A percentile compares a stretch with the other conserved stretches of the same genome.
Evolutionary conservation across 176 grass and related monocot species (phyloP).

Genomic region (Lolium perenne): DNA sequence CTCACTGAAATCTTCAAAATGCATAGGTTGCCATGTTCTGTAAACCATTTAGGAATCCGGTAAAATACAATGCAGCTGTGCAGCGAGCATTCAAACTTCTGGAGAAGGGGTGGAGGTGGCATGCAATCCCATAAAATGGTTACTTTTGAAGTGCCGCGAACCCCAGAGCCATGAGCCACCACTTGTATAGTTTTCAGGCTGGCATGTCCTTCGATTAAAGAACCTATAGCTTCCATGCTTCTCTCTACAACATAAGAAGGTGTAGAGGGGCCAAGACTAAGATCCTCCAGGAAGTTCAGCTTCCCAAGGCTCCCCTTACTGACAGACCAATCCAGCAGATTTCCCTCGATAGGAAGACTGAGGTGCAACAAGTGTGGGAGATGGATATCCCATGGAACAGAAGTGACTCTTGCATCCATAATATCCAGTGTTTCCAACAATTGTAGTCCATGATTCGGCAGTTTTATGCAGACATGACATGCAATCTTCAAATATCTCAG

Average conservation of each 20-base stretch:
- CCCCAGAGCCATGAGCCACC: neutral
- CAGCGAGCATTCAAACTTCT: neutral
- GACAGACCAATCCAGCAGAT: too few relatives aligned
- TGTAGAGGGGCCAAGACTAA: neutral
- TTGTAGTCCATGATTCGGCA: neutral
- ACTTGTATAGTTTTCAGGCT: neutral
- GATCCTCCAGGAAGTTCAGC: neutral
- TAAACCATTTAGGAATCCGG: neutral
- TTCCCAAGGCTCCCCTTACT: neutral
- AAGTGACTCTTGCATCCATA: neutral
- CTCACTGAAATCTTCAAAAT: neutral
- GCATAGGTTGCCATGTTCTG: neutral
- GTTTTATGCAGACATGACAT: too few relatives aligned
- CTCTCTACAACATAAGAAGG: neutral
- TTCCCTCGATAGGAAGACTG: neutral
- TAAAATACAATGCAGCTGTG: neutral
- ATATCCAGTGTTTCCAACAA: neutral
- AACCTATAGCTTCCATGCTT: neutral
- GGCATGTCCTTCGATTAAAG: neutral
- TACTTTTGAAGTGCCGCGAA: neutral
- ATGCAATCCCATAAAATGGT: neutral
- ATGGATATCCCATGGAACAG: neutral
- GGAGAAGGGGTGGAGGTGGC: neutral
- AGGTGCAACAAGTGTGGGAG: neutral
- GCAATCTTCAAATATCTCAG: conserved; percentile 21